phyloP scores from a whole-genome alignment of 2,329 filamentous ascomycete genomes.

The Phoma herbarum region DNA sequence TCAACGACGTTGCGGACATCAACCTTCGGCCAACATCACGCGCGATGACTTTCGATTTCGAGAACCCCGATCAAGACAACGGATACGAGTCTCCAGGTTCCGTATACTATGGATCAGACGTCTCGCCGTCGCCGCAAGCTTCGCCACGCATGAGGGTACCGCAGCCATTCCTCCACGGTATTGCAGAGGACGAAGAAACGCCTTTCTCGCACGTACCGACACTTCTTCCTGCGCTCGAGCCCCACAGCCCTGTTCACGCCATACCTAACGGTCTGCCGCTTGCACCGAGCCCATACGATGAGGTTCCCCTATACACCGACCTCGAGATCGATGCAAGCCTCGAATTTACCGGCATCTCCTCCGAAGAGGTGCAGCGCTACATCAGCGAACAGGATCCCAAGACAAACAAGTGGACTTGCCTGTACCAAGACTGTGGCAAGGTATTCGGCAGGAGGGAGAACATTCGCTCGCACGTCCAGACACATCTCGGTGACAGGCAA shows the following conservation, averaged over 20 bases:
- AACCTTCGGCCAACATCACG: conserved; percentile 54
- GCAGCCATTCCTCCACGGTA: conserved; percentile 48
- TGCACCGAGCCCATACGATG: conserved; percentile 30
- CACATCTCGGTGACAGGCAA: conserved; percentile 94
- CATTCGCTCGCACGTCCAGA: conserved; percentile 98
- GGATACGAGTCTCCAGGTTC: conserved; percentile 56
- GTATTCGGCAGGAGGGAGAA: conserved; percentile 97
- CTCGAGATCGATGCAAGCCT: conserved; percentile 68
- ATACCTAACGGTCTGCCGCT: conserved; percentile 25
- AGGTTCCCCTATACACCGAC: conserved; percentile 47
- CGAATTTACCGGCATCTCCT: conserved; percentile 82
- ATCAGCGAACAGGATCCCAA: conserved; percentile 57
- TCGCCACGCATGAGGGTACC: conserved; percentile 49
- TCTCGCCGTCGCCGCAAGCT: conserved; percentile 55
- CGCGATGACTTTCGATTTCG: conserved; percentile 52
- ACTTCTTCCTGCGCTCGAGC: conserved; percentile 39
- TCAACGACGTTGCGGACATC: conserved; percentile 61
- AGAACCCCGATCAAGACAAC: conserved; percentile 53
- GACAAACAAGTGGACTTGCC: conserved; percentile 58
- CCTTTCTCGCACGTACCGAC: conserved; percentile 43
- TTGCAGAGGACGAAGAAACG: conserved; percentile 46
- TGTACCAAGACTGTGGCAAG: conserved; percentile 78
- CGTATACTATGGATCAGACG: conserved; percentile 61
- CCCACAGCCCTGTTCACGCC: conserved; percentile 33
- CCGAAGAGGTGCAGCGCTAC: conserved; percentile 72